phyloP scores from a whole-genome alignment of 768 basidiomycete species.

The Lactarius sanguifluus region DNA sequence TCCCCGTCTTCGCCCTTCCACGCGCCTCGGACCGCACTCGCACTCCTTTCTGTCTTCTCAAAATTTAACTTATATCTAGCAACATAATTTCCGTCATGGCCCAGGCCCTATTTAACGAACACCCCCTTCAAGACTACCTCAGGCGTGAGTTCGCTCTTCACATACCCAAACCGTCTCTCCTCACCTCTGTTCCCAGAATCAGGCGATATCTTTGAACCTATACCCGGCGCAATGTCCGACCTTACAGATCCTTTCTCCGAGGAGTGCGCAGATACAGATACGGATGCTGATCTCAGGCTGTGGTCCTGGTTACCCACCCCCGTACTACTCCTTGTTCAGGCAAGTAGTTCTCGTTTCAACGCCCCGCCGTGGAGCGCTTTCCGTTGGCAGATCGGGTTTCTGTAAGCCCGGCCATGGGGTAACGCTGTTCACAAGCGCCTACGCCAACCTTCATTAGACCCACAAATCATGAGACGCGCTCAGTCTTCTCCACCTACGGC shows the following conservation, averaged over 20 bases:
- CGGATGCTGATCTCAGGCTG: constrained; percentile 22
- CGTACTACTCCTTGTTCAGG: constrained; percentile 6
- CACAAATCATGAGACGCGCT: background rate
- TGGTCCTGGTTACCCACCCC: constrained; percentile 24
- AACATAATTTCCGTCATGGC: constrained; percentile 24
- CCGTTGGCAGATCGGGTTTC: constrained; percentile 18
- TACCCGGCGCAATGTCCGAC: constrained; percentile 28
- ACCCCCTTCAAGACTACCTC: constrained; percentile 29
- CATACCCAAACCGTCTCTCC: background rate
- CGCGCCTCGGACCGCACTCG: background rate
- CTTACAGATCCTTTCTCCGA: constrained; percentile 15
- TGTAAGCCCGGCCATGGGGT: constrained; percentile 7
- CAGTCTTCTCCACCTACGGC: background rate
- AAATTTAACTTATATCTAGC: constrained; percentile 18
- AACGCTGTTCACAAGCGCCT: background rate
- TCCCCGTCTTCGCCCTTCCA: background rate
- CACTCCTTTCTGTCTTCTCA: constrained; percentile 11
- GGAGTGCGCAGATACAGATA: background rate
- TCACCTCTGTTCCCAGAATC: constrained; percentile 21
- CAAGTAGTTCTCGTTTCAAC: background rate
- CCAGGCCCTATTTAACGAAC: constrained; percentile 28
- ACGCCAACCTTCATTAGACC: background rate
- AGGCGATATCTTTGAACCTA: constrained; percentile 27
- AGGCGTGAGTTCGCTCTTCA: constrained; percentile 22
- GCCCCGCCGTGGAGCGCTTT: background rate